Conservation (phyloP, 352 stramenopile species). For the Phytophthora aleatoria region DNA sequence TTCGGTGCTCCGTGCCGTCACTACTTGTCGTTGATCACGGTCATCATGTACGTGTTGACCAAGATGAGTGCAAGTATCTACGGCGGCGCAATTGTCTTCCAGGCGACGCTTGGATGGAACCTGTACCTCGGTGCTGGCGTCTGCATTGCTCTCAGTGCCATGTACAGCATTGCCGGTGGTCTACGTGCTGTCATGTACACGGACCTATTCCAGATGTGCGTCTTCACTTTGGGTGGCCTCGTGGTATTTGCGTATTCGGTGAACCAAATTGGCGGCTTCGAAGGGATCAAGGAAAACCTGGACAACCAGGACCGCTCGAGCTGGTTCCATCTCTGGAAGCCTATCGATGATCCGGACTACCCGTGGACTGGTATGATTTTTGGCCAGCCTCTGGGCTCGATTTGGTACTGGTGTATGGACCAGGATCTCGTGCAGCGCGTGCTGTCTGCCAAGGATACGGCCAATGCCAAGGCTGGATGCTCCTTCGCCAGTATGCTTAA, state of each 20-base stretch:
- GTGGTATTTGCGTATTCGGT: conserved; percentile 60
- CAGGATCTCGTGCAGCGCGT: conserved; percentile 72
- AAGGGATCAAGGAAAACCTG: conserved; percentile 54
- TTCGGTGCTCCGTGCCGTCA: conserved; percentile 54
- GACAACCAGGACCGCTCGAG: conserved; percentile 43
- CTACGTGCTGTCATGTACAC: conserved; percentile 76
- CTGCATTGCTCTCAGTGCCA: conserved; percentile 55
- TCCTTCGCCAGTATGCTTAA: conserved; percentile 67
- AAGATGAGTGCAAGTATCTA: conserved; percentile 77
- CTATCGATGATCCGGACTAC: conserved; percentile 56
- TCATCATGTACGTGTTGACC: conserved; percentile 73
- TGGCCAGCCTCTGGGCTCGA: conserved; percentile 57
- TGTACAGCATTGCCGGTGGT: conserved; percentile 67
- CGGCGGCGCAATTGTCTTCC: conserved; percentile 63
- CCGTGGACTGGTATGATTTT: conserved; percentile 78
- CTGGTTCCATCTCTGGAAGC: conserved; percentile 65
- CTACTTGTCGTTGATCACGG: conserved; percentile 62
- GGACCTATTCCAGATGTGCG: conserved; percentile 71
- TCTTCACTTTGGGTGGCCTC: conserved; percentile 64
- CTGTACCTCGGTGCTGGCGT: conserved; percentile 53
- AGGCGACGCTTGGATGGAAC: conserved; percentile 66
- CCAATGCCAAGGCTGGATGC: conserved; percentile 60
- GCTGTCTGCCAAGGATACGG: conserved; percentile 70
- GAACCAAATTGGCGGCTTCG: conserved; percentile 60
- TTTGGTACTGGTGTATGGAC: conserved; percentile 83